These are phyloP conservation scores for Kalaharituber pfeilii DNA, from an alignment of 2,329 filamentous ascomycete genomes.

Conservation along the genomic window DNA sequence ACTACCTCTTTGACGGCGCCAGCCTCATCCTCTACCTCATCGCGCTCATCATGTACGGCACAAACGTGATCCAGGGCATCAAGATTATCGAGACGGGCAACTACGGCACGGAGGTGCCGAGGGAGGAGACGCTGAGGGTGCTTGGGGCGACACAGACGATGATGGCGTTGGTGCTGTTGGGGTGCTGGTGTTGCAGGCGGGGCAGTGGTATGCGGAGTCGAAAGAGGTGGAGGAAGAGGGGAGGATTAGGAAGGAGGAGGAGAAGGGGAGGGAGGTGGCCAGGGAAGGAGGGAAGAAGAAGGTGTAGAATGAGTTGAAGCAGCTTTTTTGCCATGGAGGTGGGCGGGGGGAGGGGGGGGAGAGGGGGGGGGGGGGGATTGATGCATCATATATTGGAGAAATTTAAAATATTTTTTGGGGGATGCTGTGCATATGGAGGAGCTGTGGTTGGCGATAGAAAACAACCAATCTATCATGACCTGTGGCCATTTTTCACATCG, in stretches of 20 bases:
- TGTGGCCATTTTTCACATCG: too few species aligned
- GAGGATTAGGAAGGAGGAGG: constrained; percentile 39
- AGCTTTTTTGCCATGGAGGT: too few species aligned
- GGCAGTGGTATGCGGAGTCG: constrained; percentile 95
- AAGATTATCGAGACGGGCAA: constrained; percentile 56
- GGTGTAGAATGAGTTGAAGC: too few species aligned
- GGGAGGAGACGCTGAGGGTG: constrained; percentile 82
- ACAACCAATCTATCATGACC: too few species aligned
- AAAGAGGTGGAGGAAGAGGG: constrained; percentile 70
- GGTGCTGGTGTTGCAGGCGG: constrained; percentile 80
- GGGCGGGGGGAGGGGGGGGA: too few species aligned
- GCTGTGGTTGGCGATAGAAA: too few species aligned
- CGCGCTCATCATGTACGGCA: constrained; percentile 79
- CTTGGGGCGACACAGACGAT: constrained; percentile 92
- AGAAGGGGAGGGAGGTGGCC: constrained; percentile 12
- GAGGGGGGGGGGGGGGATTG: too few species aligned
- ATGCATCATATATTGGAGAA: too few species aligned
- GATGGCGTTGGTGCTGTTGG: constrained; percentile 75
- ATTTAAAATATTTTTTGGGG: too few species aligned
- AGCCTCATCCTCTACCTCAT: constrained; percentile 60
- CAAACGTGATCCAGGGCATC: constrained; percentile 92
- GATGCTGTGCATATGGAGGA: too few species aligned
- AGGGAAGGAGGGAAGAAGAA: constrained; percentile 1
- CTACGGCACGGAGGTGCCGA: constrained; percentile 39
- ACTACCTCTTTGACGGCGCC: constrained; percentile 81